These are phyloP conservation scores for Carex kokanica DNA, from an alignment of 176 grass and related monocot genomes.

Conservation along the genomic window DNA sequence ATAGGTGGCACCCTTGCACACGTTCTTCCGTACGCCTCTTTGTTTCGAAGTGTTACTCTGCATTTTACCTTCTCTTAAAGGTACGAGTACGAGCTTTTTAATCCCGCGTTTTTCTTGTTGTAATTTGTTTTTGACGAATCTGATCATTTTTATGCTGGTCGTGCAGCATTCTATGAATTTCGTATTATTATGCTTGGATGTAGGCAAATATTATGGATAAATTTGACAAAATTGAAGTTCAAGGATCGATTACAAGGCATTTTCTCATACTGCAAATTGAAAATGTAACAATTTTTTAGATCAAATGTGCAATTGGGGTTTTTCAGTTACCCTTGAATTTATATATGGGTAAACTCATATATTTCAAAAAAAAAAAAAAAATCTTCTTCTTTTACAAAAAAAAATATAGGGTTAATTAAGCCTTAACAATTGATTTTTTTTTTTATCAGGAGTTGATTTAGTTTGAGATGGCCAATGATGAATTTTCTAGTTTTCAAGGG, in stretches of 20 bases:
- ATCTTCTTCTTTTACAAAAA: background rate
- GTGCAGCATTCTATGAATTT: background rate
- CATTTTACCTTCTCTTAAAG: background rate
- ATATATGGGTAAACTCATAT: background rate
- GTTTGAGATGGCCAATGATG: conserved; percentile 33
- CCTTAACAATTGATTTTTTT: background rate
- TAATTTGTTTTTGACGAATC: background rate
- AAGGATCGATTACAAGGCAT: background rate
- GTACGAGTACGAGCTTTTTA: background rate
- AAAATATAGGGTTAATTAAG: background rate
- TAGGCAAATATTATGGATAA: background rate
- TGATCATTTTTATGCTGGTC: background rate
- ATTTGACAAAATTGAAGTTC: background rate
- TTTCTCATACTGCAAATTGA: background rate
- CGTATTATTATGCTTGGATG: background rate
- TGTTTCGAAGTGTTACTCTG: background rate
- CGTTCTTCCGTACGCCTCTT: background rate
- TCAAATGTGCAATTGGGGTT: background rate
- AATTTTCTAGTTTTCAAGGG: conserved; percentile 43
- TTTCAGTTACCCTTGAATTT: background rate
- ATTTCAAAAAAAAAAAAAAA: background rate
- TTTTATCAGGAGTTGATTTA: background rate
- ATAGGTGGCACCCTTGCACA: background rate
- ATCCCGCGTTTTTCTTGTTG: background rate
- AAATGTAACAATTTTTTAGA: background rate